These are phyloP conservation scores for Trifolium dubium DNA, from an alignment of 306 rosid genomes.

Conservation along the genomic window DNA sequence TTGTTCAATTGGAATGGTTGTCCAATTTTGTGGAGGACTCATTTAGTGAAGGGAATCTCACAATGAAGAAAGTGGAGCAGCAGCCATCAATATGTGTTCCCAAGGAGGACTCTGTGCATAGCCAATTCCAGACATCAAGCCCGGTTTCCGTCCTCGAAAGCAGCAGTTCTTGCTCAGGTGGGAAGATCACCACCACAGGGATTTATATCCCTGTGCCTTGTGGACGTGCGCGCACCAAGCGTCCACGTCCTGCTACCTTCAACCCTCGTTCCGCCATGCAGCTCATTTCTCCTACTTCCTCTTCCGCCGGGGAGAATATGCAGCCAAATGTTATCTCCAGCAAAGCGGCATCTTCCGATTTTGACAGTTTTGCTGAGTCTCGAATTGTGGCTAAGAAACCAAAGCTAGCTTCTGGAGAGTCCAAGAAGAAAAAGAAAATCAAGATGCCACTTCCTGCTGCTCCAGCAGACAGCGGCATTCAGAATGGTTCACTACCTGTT, in stretches of 20 bases:
- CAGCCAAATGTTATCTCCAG: slow-evolving; percentile 51
- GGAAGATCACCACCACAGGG: slow-evolving; percentile 49
- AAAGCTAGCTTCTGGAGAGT: slow-evolving; percentile 43
- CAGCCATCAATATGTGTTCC: slow-evolving; percentile 43
- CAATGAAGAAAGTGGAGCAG: slow-evolving; percentile 70
- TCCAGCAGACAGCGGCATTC: slow-evolving; percentile 55
- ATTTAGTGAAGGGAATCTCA: slow-evolving; percentile 72
- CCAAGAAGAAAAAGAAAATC: slow-evolving; percentile 62
- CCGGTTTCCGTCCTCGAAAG: slow-evolving; percentile 94
- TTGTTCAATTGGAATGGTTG: slow-evolving; percentile 92
- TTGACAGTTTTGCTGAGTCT: slow-evolving; percentile 81
- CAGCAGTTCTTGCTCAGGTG: slow-evolving; percentile 82
- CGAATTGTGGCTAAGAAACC: slow-evolving; percentile 51
- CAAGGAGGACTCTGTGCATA: slow-evolving; percentile 57
- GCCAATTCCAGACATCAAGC: slow-evolving; percentile 76
- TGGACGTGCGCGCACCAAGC: slow-evolving; percentile 94
- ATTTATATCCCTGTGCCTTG: slow-evolving; percentile 53
- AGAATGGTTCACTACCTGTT: slow-evolving; percentile 52
- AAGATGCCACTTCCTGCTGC: slow-evolving; percentile 53
- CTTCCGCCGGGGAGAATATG: slow-evolving; percentile 61
- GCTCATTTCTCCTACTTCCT: slow-evolving; percentile 85
- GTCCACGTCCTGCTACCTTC: slow-evolving; percentile 86
- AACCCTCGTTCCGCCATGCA: slow-evolving; percentile 74
- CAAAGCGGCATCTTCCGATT: slow-evolving; percentile 55
- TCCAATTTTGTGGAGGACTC: slow-evolving; percentile 92